phyloP scores from a whole-genome alignment of 2,329 filamentous ascomycete genomes.

The Talaromyces funiculosus region DNA sequence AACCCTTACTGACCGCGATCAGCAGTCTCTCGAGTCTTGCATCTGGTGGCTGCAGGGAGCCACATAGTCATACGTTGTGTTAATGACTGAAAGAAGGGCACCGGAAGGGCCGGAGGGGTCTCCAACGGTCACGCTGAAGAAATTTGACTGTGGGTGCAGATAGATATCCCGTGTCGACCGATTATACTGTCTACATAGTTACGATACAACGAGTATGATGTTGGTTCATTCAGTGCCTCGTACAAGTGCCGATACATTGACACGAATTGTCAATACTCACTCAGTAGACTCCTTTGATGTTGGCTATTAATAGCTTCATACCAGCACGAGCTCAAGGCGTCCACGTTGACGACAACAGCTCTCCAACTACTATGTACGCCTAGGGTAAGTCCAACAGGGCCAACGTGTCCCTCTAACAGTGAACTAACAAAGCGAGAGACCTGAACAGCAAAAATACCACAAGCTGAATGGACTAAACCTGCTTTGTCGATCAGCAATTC shows the following conservation, averaged over 20 bases:
- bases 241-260: not conserved
- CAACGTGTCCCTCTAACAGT: not conserved
- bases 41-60: not conserved
- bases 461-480: conserved; percentile 1
- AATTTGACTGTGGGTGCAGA: not conserved
- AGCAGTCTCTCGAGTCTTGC: not conserved
- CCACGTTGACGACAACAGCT: not conserved
- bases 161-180: not conserved
- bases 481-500: conserved; percentile 9
- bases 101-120: not conserved
- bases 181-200: not conserved
- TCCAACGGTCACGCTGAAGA: not conserved
- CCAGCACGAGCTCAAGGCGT: not conserved
- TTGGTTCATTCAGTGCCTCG: too few relatives aligned
- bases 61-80: not conserved
- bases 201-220: not conserved
- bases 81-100: not conserved
- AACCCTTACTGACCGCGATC: not conserved
- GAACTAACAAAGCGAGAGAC: not conserved
- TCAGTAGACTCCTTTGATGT: not conserved
- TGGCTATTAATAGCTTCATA: conserved; percentile 1
- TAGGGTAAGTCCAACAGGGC: not conserved
- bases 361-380: too few relatives aligned
- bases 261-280: not conserved
- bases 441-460: not conserved